Percentiles rank a stretch among this genome's conserved stretches.
Evolutionary conservation across 2,329 filamentous ascomycete species (phyloP).

Genomic region (Colletotrichum lentis): DNA sequence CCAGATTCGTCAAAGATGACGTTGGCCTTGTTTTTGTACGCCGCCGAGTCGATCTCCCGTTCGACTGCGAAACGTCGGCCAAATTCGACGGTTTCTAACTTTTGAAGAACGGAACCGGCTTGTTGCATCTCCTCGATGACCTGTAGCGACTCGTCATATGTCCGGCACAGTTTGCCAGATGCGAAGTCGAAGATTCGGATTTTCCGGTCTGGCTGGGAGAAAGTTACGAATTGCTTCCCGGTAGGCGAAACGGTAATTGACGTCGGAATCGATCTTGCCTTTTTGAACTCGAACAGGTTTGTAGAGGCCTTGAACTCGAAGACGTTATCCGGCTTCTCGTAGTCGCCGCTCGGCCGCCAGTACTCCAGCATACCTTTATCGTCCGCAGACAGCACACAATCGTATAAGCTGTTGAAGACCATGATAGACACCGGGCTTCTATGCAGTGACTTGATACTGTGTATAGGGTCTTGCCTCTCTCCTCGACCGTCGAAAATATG

Average conservation of each 20-base stretch:
- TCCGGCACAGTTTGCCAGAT: conserved; percentile 85
- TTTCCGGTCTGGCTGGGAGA: conserved; percentile 93
- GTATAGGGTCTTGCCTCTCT: conserved; percentile 77
- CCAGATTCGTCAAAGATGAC: conserved; percentile 96
- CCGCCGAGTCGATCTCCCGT: conserved; percentile 79
- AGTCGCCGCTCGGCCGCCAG: conserved; percentile 82
- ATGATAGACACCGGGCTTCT: conserved; percentile 82
- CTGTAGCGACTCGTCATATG: conserved; percentile 92
- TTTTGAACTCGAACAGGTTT: conserved; percentile 96
- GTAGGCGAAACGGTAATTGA: conserved; percentile 86
- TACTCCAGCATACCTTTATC: conserved; percentile 95
- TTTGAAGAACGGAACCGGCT: conserved; percentile 81
- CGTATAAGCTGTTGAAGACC: conserved; percentile 85
- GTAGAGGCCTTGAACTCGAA: conserved; percentile 95
- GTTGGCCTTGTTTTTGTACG: conserved; percentile 76
- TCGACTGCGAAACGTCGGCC: conserved; percentile 87
- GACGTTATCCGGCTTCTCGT: conserved; percentile 90
- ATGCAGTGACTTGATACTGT: conserved; percentile 83
- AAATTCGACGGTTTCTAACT: conserved; percentile 90
- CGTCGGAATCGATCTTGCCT: conserved; percentile 84
- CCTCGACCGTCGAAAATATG: conserved; percentile 90
- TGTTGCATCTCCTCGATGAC: conserved; percentile 96
- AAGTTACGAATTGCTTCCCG: conserved; percentile 84
- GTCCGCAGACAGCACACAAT: conserved; percentile 92
- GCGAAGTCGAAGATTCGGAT: conserved; percentile 93